Evolutionary conservation across 2,329 filamentous ascomycete species (phyloP).

Genomic region (Aspergillus proliferans): DNA sequence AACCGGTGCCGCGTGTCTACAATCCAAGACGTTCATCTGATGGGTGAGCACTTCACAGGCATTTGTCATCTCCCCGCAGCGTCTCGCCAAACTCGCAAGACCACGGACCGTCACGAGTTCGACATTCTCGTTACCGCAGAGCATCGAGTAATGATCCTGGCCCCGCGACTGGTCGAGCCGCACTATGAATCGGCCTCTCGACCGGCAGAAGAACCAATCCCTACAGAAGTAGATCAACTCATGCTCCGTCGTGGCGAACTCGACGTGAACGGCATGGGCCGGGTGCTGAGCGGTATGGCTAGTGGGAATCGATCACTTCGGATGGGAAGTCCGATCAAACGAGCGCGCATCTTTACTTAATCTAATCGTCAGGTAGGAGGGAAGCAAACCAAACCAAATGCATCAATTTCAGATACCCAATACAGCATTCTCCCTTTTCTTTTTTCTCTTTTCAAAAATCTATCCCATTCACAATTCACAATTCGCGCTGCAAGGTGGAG

Average conservation of each 20-base stretch:
- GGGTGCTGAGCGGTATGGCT: constrained; percentile 40
- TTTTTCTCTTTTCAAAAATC: background rate
- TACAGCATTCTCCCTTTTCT: background rate
- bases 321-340: constrained; percentile 32
- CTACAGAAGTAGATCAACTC: constrained; percentile 32
- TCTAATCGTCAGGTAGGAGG: background rate
- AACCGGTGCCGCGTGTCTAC: constrained; percentile 32
- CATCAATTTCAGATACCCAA: constrained; percentile 1
- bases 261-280: constrained; percentile 44
- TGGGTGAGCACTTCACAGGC: constrained; percentile 36
- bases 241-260: constrained; percentile 39
- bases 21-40: constrained; percentile 33
- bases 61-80: constrained; percentile 32
- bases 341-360: constrained; percentile 31
- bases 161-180: constrained; percentile 23
- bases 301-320: constrained; percentile 22
- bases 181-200: constrained; percentile 10
- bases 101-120: constrained; percentile 17
- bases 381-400: background rate
- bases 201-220: constrained; percentile 11
- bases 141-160: constrained; percentile 34
- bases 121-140: constrained; percentile 39
- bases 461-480: background rate
- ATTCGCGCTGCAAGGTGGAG: constrained; percentile 49
- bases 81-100: constrained; percentile 16